Conservation (phyloP, 768 basidiomycete genomes). For the Fomitopsis pulvina region DNA sequence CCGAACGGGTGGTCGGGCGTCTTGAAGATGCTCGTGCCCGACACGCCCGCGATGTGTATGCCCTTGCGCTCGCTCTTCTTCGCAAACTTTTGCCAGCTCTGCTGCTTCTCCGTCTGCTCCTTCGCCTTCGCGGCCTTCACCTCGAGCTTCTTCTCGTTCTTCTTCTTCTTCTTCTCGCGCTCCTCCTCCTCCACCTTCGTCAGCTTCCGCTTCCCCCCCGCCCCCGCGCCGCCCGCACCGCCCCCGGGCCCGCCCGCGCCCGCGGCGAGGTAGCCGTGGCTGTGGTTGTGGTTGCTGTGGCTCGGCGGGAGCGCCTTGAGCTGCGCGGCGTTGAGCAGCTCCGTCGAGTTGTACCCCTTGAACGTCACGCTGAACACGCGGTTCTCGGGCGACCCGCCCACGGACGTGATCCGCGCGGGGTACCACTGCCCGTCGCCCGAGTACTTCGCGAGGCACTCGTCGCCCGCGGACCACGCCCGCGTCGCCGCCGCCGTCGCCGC, state of each 20-base stretch:
- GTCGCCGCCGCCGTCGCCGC: conserved; percentile 38
- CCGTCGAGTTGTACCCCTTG: conserved; percentile 88
- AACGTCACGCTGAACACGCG: conserved; percentile 86
- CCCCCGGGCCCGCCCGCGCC: too few species aligned
- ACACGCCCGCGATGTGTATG: conserved; percentile 80
- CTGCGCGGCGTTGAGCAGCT: conserved; percentile 67
- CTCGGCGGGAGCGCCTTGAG: conserved; percentile 64
- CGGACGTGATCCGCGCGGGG: conserved; percentile 79
- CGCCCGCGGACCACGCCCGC: conserved; percentile 70
- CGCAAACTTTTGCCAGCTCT: conserved; percentile 90
- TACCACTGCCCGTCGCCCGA: conserved; percentile 82
- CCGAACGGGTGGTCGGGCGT: conserved; percentile 90
- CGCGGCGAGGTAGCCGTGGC: too few species aligned
- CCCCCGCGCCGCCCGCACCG: conserved; percentile 27
- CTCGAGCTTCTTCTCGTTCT: conserved; percentile 92
- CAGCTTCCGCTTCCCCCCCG: conserved; percentile 70
- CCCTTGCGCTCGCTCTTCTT: conserved; percentile 95
- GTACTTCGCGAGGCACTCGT: conserved; percentile 83
- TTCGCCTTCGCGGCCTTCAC: conserved; percentile 78
- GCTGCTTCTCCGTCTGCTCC: conserved; percentile 79
- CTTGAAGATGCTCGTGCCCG: conserved; percentile 91
- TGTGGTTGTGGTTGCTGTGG: too few species aligned
- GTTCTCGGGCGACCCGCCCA: conserved; percentile 78
- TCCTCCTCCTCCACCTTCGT: conserved; percentile 81
- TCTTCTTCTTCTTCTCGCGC: conserved; percentile 85